phyloP scores from a whole-genome alignment of 2,329 filamentous ascomycete species.

The Fusarium austroafricanum region DNA sequence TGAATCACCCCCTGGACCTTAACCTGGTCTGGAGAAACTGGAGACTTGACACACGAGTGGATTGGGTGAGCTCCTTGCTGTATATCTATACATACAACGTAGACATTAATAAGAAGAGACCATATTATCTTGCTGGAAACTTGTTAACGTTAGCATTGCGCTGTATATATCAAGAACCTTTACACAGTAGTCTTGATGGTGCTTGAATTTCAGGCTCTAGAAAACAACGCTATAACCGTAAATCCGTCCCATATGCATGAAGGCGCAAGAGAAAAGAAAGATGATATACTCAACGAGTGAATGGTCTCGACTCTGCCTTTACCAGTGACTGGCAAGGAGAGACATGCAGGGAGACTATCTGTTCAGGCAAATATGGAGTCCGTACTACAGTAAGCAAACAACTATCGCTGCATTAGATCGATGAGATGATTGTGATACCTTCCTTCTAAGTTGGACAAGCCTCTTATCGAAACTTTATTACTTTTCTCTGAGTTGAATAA shows the following conservation, averaged over 20 bases:
- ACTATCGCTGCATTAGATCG: not conserved
- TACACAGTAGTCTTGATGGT: not conserved
- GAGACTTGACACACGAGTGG: slow-evolving; percentile 13
- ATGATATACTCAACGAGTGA: not conserved
- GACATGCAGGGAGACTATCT: slow-evolving; percentile 11
- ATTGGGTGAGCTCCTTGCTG: not conserved
- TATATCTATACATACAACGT: not conserved
- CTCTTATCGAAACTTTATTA: not conserved
- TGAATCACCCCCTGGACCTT: not conserved
- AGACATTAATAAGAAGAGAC: not conserved
- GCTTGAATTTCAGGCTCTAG: slow-evolving; percentile 15
- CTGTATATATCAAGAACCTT: slow-evolving; percentile 2
- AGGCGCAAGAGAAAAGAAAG: not conserved
- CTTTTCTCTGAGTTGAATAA: not conserved
- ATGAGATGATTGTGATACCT: not conserved
- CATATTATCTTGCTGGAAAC: not conserved
- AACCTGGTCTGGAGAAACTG: slow-evolving; percentile 10
- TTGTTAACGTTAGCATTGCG: not conserved
- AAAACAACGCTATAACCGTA: slow-evolving; percentile 16
- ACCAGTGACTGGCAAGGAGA: not conserved
- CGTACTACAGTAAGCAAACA: slow-evolving; percentile 6
- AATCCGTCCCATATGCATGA: slow-evolving; percentile 8
- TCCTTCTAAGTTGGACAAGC: not conserved
- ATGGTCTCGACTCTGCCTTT: not conserved
- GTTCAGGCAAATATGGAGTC: not conserved